Evolutionary conservation across 306 rosid species (phyloP).

Genomic region (Quercus suber): DNA sequence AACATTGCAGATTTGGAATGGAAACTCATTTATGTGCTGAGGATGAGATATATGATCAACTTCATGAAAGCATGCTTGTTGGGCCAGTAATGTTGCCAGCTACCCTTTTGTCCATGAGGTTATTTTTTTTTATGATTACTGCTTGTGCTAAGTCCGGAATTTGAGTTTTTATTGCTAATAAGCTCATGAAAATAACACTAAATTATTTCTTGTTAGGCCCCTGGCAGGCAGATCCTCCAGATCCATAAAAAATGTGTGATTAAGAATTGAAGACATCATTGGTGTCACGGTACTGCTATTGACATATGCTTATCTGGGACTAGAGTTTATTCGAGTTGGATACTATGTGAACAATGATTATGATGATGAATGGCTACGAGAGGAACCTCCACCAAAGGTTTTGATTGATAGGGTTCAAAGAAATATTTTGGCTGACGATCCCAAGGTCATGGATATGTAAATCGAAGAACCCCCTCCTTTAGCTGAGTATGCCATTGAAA

Average conservation of each 20-base stretch:
- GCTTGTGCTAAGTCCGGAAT: not conserved
- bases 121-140: not conserved
- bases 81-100: slow-evolving; percentile 95
- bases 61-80: slow-evolving; percentile 84
- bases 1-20: slow-evolving; percentile 71
- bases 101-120: slow-evolving; percentile 84
- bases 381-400: slow-evolving; percentile 88
- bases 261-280: slow-evolving; percentile 59
- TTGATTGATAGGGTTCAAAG: slow-evolving; percentile 74
- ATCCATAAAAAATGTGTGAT: slow-evolving; percentile 88
- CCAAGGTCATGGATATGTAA: slow-evolving; percentile 86
- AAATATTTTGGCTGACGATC: slow-evolving; percentile 86
- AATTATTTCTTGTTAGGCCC: not conserved
- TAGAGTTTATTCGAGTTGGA: slow-evolving; percentile 82
- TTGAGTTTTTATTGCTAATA: not conserved
- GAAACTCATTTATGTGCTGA: slow-evolving; percentile 96
- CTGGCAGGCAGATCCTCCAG: slow-evolving; percentile 90
- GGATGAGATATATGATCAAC: slow-evolving; percentile 90
- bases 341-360: slow-evolving; percentile 96
- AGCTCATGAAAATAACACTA: not conserved
- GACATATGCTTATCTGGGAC: slow-evolving; percentile 86
- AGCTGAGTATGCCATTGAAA: slow-evolving; percentile 38
- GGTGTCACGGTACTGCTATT: slow-evolving; percentile 83
- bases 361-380: slow-evolving; percentile 83
- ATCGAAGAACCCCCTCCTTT: slow-evolving; percentile 51